Conservation (phyloP, 1,139 yeast species). For the Magnusiomyces paraingens region DNA sequence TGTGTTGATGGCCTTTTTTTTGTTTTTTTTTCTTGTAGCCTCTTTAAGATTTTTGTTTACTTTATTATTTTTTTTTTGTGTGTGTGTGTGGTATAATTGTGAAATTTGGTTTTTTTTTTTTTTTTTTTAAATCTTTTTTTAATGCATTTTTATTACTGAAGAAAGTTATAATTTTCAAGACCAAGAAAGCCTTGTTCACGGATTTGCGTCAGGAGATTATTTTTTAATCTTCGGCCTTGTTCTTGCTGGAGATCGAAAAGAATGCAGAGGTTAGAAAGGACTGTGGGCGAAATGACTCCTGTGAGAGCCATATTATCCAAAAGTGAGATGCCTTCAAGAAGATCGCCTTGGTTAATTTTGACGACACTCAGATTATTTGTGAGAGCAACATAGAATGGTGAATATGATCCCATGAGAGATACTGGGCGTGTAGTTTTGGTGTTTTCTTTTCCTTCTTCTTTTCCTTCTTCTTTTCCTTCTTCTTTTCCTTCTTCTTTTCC, state of each 20-base stretch:
- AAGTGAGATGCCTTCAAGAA: conserved; percentile 39
- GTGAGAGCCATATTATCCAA: conserved; percentile 28
- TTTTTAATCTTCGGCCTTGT: conserved; percentile 16
- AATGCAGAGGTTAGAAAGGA: conserved; percentile 26
- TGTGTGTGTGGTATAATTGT: background rate
- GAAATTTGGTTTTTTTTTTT: too few relatives aligned
- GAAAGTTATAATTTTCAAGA: conserved; percentile 14
- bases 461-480: too few relatives aligned
- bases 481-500: background rate
- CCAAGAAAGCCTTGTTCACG: conserved; percentile 13
- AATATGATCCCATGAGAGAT: too few relatives aligned
- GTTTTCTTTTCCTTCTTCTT: background rate
- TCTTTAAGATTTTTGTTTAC: conserved; percentile 1
- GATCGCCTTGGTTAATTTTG: conserved; percentile 35
- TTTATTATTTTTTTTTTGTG: background rate
- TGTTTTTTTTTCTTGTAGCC: too few relatives aligned
- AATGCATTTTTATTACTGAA: background rate
- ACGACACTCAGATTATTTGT: conserved; percentile 25
- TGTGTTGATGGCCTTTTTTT: too few relatives aligned
- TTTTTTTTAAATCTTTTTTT: conserved; percentile 2
- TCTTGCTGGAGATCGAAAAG: conserved; percentile 28
- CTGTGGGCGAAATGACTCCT: conserved; percentile 20
- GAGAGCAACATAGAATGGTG: conserved; percentile 3
- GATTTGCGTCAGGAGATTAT: conserved; percentile 5
- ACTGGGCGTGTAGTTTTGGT: background rate